phyloP scores from a whole-genome alignment of 768 basidiomycete species.

The Dacryopinax spathularia region DNA sequence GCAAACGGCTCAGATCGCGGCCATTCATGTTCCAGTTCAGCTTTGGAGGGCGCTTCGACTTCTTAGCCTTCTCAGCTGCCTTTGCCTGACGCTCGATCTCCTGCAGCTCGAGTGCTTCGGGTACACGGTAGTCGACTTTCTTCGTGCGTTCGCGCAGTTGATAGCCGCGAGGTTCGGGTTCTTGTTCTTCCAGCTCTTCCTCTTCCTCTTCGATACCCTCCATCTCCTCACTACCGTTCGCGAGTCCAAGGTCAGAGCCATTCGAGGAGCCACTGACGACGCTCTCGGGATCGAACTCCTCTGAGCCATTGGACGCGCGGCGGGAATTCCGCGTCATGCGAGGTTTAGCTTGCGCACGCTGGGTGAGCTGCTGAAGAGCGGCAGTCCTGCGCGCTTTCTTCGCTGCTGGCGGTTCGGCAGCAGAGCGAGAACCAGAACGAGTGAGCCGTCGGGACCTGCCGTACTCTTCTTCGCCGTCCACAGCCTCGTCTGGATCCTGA shows the following conservation, averaged over 20 bases:
- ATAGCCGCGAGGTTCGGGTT: not conserved
- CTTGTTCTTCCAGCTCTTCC: not conserved
- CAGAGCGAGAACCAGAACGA: not conserved
- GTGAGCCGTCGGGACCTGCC: not conserved
- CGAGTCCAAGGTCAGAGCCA: not conserved
- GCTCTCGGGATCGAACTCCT: not conserved
- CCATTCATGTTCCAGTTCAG: conserved; percentile 15
- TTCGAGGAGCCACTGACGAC: not conserved
- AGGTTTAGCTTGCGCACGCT: not conserved
- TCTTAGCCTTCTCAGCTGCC: not conserved
- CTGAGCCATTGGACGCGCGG: not conserved
- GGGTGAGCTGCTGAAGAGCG: not conserved
- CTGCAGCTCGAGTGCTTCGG: not conserved
- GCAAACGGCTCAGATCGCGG: conserved; percentile 17
- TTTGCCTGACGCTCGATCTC: not conserved
- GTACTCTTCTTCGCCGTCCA: not conserved
- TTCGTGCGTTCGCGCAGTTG: conserved; percentile 10
- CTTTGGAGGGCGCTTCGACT: not conserved
- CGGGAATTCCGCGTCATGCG: not conserved
- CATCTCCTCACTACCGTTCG: not conserved
- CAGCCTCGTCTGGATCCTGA: not conserved
- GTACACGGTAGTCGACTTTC: conserved; percentile 9
- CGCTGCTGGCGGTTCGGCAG: not conserved
- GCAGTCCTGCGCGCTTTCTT: not conserved
- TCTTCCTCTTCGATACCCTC: not conserved